Evolutionary conservation across 352 stramenopile species (phyloP).

Genomic region (Proteromonas lacertae): DNA sequence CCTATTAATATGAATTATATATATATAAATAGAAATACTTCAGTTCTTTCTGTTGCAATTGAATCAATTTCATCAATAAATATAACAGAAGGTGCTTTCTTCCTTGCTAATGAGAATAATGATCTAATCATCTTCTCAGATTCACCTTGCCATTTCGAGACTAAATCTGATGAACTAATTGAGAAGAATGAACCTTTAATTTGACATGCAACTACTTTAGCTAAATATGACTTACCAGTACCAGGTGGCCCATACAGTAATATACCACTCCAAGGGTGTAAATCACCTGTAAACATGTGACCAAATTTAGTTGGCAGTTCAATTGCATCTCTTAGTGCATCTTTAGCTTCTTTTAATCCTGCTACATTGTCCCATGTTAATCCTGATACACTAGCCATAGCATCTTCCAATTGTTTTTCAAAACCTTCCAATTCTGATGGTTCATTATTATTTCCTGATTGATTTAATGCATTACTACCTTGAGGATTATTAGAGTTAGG

Average conservation of each 20-base stretch:
- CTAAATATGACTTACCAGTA: slow-evolving; percentile 56
- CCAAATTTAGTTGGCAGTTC: slow-evolving; percentile 72
- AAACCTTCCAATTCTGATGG: no score
- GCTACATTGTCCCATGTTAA: slow-evolving; percentile 79
- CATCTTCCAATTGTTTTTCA: no score
- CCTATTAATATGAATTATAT: no score
- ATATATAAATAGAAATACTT: no score
- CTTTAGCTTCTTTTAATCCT: slow-evolving; percentile 74
- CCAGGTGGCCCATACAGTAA: slow-evolving; percentile 11
- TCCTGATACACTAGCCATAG: no score
- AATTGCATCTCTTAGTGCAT: slow-evolving; percentile 82
- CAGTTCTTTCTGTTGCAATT: slow-evolving; percentile 25
- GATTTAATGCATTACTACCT: no score
- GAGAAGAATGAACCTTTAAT: slow-evolving; percentile 88
- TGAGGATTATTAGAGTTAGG: no score
- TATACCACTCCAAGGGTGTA: slow-evolving; percentile 36
- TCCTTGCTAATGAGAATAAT: slow-evolving; percentile 80
- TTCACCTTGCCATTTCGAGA: slow-evolving; percentile 29
- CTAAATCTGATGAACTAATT: slow-evolving; percentile 79
- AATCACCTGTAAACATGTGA: slow-evolving; percentile 52
- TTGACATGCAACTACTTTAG: slow-evolving; percentile 90
- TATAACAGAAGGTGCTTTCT: slow-evolving; percentile 76
- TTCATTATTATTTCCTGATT: no score
- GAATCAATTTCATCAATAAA: slow-evolving; percentile 95
- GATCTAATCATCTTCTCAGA: slow-evolving; percentile 69